phyloP scores from a whole-genome alignment of 1,284 basidiomycete species.

The Cryptococcus depauperatus region DNA sequence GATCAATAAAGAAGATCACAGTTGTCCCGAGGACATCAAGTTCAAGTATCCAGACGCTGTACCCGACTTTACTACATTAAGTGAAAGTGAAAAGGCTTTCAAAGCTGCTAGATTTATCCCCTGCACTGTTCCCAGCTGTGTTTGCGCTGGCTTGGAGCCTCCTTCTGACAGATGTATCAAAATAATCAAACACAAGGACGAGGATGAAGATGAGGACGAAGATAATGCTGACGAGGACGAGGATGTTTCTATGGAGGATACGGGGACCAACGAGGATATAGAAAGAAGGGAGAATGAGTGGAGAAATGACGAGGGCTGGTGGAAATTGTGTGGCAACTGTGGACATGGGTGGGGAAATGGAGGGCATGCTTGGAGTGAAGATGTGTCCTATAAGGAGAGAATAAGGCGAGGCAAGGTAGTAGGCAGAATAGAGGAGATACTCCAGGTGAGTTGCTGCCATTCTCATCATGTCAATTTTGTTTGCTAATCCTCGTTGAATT shows the following conservation, averaged over 20 bases:
- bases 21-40: constrained; percentile 7
- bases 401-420: constrained; percentile 65
- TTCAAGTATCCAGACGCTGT: constrained; percentile 33
- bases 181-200: constrained; percentile 14
- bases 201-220: constrained; percentile 17
- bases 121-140: constrained; percentile 47
- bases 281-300: constrained; percentile 18
- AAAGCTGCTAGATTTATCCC: constrained; percentile 39
- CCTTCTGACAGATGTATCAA: constrained; percentile 30
- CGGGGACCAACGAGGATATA: constrained; percentile 12
- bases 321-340: constrained; percentile 60
- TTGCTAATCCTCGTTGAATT: background rate
- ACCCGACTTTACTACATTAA: constrained; percentile 24
- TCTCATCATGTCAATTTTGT: background rate
- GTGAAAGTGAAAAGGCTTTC: constrained; percentile 35
- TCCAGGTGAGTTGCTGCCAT: constrained; percentile 55
- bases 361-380: constrained; percentile 52
- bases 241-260: constrained; percentile 17
- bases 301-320: constrained; percentile 48
- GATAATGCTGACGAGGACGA: constrained; percentile 19
- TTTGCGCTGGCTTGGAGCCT: constrained; percentile 57
- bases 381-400: constrained; percentile 38
- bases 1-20: constrained; percentile 1
- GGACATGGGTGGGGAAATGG: constrained; percentile 64
- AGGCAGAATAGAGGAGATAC: constrained; percentile 70